Evolutionary conservation across 495 filamentous ascomycete species (phyloP), one percentile per base, ranked within the genome.

Genomic region (Hypoxylon intermedium): DNA sequence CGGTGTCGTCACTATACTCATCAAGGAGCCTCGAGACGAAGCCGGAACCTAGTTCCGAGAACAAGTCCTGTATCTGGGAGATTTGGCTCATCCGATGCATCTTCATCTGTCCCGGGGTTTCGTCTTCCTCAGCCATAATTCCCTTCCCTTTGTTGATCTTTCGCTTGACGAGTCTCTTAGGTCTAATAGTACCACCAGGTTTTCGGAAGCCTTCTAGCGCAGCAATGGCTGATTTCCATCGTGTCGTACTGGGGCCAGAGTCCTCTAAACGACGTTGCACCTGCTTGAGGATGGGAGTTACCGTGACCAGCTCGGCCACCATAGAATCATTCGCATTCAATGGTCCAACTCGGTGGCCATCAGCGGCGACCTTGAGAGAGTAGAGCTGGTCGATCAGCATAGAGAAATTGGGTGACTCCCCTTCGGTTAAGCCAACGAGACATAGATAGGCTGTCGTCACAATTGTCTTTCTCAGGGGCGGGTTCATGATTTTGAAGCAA

Each of bases 31-130:
- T 85, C 12, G 88, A 77, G 34, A 98, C 75, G 72, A 96, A 98
- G 3, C 83, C 89, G 5, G 89, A 85, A 2, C 93, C 94, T 6
- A 98, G 81, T 53, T 93, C 85, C 0, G 94, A 92, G 73, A 98
- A 97, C 19, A 98, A 79, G 65, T 98, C 94, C 67, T 96, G 92
- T 31, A 98, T 79, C 73, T 93, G 90, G 5, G 86, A 87, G 43
- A 97, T 83, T 21, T 93, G 83, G 65, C 85, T 91, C 84, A 93
- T 87, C 21, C 82, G 86, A 75, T 96, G 91, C 37, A 91, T 75
- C 68, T 92, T 90, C 9, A 93, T 75, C 13, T 87, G 81, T 7
- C 78, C 79, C 56, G 53, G 71, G 19, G 65, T 67, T 30, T 72
- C 75, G 49, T 75, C 74, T 31, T 81, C 80, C 34, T 75, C 70